Base-by-base conservation (phyloP, 1,284 basidiomycete species). In the Anthracocystis walkeri region DNA sequence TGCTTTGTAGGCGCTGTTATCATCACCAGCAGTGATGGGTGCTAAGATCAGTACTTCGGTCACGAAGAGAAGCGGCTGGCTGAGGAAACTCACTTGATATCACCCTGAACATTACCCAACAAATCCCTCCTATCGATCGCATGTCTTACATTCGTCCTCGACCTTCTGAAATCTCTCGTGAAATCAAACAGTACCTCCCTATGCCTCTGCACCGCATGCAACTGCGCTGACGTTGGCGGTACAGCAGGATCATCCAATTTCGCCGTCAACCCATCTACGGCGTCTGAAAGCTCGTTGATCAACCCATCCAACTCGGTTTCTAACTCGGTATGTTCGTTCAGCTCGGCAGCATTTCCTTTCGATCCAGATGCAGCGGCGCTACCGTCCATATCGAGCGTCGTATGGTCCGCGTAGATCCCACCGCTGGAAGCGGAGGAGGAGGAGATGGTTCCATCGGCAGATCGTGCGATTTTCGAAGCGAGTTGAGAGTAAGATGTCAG, bases 161-260 rank as follows among this genome's bases (percentile, higher is more conserved):
- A 69, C 27, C 81, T 58, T 6, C 77, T 56, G 38, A 80, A 84
- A 45, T 99, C 96, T 48, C 93, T 89, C 46, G 89, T 88, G 83
- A 94, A 94, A 83, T 98, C 96, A 77, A 92, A 90, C 61, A 93
- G 90, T 33, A 97, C 90, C 76, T 98, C 95, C 49, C 92, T 87
- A 55, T 99, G 96, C 46, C 95, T 88, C 83, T 96, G 92, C 33
- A 96, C 91, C 16, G 94, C 91, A 74, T 96, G 91, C 58, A 92
- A 88, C 90, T 96, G 94, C 2, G 92, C 92, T 61, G 91, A 89
- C 0, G 92, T 92, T 20, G 94, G 90, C 0, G 91, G 89, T 49
- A 91, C 90, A n/a, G 88, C 86, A 2, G 92, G 90, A 68, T 91
- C 90, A 74, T 90, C 90, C 45, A 93, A 89, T 41, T 93, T 86